These are phyloP conservation scores for Calocybe gambosa DNA, from an alignment of 1,284 basidiomycete genomes.

Conservation along the genomic window DNA sequence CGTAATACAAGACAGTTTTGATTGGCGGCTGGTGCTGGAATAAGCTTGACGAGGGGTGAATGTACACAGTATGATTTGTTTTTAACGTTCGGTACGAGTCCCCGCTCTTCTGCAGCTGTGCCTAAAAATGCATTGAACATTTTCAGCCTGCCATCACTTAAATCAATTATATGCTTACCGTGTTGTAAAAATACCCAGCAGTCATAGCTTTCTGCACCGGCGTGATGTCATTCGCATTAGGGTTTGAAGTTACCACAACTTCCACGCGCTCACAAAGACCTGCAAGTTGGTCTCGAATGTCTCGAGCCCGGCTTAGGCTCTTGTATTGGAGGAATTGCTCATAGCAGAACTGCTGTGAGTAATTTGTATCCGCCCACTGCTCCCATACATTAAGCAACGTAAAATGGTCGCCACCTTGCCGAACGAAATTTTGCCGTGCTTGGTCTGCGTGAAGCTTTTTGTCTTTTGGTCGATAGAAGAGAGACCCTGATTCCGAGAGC, in stretches of 20 bases:
- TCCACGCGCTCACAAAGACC: slow-evolving; percentile 96
- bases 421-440: slow-evolving; percentile 94
- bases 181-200: slow-evolving; percentile 95
- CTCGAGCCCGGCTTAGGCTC: slow-evolving; percentile 87
- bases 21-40: slow-evolving; percentile 95
- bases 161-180: slow-evolving; percentile 45
- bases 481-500: slow-evolving; percentile 91
- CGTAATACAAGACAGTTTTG: slow-evolving; percentile 89
- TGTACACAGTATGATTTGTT: slow-evolving; percentile 92
- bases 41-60: slow-evolving; percentile 92
- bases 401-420: slow-evolving; percentile 96
- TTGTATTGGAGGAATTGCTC: slow-evolving; percentile 99
- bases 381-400: slow-evolving; percentile 97
- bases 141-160: background rate
- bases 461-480: slow-evolving; percentile 98
- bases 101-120: slow-evolving; percentile 83
- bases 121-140: slow-evolving; percentile 36
- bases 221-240: slow-evolving; percentile 87
- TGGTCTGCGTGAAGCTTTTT: slow-evolving; percentile 95
- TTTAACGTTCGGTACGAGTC: slow-evolving; percentile 93
- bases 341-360: slow-evolving; percentile 91
- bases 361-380: slow-evolving; percentile 97
- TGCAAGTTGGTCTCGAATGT: slow-evolving; percentile 95
- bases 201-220: slow-evolving; percentile 94
- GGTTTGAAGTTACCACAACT: slow-evolving; percentile 81